Evolutionary conservation across 495 filamentous ascomycete genomes (phyloP), one percentile per base, ranked within the genome.

Genomic region (Penicillium steckii): DNA sequence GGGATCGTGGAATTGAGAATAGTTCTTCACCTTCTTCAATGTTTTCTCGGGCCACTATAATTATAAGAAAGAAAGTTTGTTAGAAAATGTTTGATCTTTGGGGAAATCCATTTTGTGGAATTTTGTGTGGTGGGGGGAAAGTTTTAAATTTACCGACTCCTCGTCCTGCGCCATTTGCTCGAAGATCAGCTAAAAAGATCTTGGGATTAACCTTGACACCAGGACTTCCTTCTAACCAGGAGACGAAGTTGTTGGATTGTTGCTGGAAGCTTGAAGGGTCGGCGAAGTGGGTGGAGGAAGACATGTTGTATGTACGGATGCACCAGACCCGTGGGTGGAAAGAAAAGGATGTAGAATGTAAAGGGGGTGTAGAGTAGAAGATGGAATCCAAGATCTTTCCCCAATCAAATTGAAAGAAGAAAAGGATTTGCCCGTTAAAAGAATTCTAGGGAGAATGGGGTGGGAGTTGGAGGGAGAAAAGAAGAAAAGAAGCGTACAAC

Each of bases 11-110:
- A 44, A 88, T 80, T 17, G 75, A 77, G 71, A 88, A 89, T 43
- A 88, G 74, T 56, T 84, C 73, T 73, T 85, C 84, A 50, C 83
- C 83, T 57, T 81, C 79, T 17, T 69, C 62, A 37, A 89, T 79
- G 55, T 84, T 77, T 57, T 69, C 48, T 24, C 62, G 63, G 25
- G 85, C 84, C 57, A 87, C 83, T 86, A 46, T 37, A 35, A n/a
- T n/a, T 12, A 15, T 49, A 21, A 26, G 37, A 21, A 29, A 30
- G 49, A 56, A 57, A 43, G 25, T 21, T 25, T 33, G 50, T 76
- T 51, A 73, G 69, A 59, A 45, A 47, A 25, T 15, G 9, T 35
- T 19, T 40, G 53, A n/a, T 60, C 49, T 59, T 8, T 35, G 35
- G 47, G 12, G 12, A 47, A 29, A 44, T n/a, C 41, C 33, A 37